A percentile compares a stretch with the other conserved stretches of the same genome.
phyloP scores from a whole-genome alignment of 2,329 filamentous ascomycete genomes.

The Fusarium nelsonii region DNA sequence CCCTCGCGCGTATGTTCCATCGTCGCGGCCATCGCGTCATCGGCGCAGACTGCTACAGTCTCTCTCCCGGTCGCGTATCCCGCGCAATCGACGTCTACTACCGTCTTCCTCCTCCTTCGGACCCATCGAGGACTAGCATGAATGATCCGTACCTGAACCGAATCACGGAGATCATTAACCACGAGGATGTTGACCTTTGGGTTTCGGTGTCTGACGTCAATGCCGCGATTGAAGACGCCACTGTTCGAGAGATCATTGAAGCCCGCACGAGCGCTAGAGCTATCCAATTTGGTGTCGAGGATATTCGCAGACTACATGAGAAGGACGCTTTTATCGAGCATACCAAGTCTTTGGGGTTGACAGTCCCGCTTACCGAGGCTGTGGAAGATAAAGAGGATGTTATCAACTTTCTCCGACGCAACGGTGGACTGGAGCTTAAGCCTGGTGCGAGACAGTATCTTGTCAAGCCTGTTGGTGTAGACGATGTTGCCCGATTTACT shows the following conservation, averaged over 20 bases:
- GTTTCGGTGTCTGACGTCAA: constrained; percentile 78
- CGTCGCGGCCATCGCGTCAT: constrained; percentile 76
- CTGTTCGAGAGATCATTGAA: constrained; percentile 72
- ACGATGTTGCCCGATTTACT: constrained; percentile 69
- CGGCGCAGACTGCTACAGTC: constrained; percentile 72
- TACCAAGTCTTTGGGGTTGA: constrained; percentile 65
- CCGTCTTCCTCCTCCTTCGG: constrained; percentile 51
- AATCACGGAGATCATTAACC: constrained; percentile 69
- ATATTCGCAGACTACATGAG: constrained; percentile 70
- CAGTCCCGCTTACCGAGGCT: constrained; percentile 63
- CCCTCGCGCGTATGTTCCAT: constrained; percentile 74
- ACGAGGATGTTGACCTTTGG: constrained; percentile 77
- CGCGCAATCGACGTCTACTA: constrained; percentile 68
- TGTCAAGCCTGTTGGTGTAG: constrained; percentile 73
- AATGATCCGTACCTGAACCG: constrained; percentile 65
- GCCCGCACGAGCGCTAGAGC: constrained; percentile 68
- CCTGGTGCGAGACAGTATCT: constrained; percentile 64
- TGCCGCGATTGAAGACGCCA: constrained; percentile 74
- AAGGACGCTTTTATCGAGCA: constrained; percentile 75
- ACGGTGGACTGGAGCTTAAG: constrained; percentile 37
- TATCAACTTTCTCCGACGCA: constrained; percentile 62
- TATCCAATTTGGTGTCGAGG: constrained; percentile 71
- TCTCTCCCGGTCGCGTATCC: constrained; percentile 70
- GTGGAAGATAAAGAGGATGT: constrained; percentile 67
- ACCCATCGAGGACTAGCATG: constrained; percentile 14